Evolutionary conservation across 768 basidiomycete genomes (phyloP), one percentile per base, ranked within the genome.

Genomic region (Psilocybe azurescens): DNA sequence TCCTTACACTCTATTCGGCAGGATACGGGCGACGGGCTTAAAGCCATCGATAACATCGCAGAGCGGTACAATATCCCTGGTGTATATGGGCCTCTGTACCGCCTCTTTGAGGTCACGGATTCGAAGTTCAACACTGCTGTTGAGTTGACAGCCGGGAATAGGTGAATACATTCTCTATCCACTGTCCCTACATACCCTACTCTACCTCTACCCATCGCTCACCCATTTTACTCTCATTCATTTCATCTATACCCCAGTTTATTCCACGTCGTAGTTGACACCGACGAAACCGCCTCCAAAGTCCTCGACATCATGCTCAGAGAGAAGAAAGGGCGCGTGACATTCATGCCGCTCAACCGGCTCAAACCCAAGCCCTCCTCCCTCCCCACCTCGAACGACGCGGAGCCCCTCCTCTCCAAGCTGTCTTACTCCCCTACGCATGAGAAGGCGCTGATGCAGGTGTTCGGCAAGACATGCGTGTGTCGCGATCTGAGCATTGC

Each of bases 291-390:
- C 0, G 97, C 95, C 0, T 89, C 89, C 2, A 87, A 85, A 70
- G 89, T 99, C n/a, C 86, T 99, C 11, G 93, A 97, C 18, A 80
- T 91, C 65, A 98, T 99, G 97, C 79, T 95, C 68, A 89, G 89
- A 70, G 95, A 99, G 73, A 94, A 92, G 73, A 91, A 88, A 10
- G 97, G 97, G 2, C 89, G 97, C 54, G 93, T 99, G 7, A 99
- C 97, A 0, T 98, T 99, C 78, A 96, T 99, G 90, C 97, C 97
- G 18, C 85, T 99, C 44, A 99, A 99, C 75, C 90, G 97, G 13
- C 87, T 99, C 61, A 89, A 90, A 68, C 90, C 91, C 56, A 93
- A 91, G 65, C 82, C 81, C 39, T 79, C 81, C 1, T 80, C 84
- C 41, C 41, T 44, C 0, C 78, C 89, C 8, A 81, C 90, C 77